phyloP scores from a whole-genome alignment of 2,329 filamentous ascomycete genomes.

The Venturia aucupariae region DNA sequence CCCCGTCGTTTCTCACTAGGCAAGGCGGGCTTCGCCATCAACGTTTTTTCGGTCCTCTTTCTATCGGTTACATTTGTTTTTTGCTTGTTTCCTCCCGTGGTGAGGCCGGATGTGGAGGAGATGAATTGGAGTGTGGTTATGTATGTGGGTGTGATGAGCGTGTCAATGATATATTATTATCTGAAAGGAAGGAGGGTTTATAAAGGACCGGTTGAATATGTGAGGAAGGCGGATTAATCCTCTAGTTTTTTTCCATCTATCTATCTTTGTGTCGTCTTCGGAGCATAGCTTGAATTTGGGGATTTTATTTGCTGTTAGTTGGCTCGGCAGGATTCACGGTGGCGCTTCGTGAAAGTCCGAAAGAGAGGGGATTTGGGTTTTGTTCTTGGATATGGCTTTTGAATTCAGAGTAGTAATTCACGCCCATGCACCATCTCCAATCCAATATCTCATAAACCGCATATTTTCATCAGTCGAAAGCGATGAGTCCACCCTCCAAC shows the following conservation, averaged over 20 bases:
- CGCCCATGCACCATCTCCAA: no score
- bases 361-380: no score
- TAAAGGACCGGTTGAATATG: conserved; percentile 22
- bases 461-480: no score
- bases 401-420: no score
- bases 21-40: conserved; percentile 35
- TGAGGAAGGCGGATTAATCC: conserved; percentile 6
- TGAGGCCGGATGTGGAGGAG: conserved; percentile 24
- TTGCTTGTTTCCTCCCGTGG: conserved; percentile 34
- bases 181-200: conserved; percentile 33
- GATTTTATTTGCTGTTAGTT: no score
- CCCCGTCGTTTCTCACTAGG: conserved; percentile 37
- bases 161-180: conserved; percentile 36
- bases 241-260: no score
- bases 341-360: no score
- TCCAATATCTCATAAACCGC: no score
- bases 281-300: neutral
- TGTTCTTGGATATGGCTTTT: no score
- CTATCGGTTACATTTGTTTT: conserved; percentile 34
- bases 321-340: no score
- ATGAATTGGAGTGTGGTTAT: conserved; percentile 43
- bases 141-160: conserved; percentile 35
- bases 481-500: no score
- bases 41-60: conserved; percentile 32
- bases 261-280: neutral